Conservation (phyloP, 179 eudicot genomes). For the Dionaea muscipula region DNA sequence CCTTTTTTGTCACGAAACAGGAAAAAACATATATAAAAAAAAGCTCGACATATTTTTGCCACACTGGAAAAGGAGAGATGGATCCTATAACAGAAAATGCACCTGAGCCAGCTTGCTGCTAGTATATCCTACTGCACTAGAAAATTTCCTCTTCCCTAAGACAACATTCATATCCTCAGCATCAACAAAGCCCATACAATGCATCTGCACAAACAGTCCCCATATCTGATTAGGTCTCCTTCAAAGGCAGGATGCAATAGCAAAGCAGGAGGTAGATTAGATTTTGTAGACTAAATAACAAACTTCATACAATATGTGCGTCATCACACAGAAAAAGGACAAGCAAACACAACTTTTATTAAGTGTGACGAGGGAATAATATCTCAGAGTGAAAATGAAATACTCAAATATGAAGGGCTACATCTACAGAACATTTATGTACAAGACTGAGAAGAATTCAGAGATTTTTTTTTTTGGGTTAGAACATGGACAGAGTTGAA, state of each 20-base stretch:
- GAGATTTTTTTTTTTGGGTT: too few species aligned
- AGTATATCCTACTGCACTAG: slow-evolving; percentile 75
- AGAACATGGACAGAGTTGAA: too few species aligned
- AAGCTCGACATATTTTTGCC: too few species aligned
- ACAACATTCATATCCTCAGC: slow-evolving; percentile 82
- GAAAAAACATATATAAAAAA: too few species aligned
- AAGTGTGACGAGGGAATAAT: not conserved
- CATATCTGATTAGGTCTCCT: not conserved
- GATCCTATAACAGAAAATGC: not conserved
- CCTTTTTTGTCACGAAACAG: too few species aligned
- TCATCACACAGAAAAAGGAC: not conserved
- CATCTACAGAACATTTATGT: too few species aligned
- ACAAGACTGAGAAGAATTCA: too few species aligned
- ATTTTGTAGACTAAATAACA: not conserved
- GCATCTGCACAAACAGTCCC: slow-evolving; percentile 46
- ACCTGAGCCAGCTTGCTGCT: slow-evolving; percentile 96
- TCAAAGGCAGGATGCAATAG: not conserved
- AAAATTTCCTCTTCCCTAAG: slow-evolving; percentile 60
- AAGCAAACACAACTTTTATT: too few species aligned
- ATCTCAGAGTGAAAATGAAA: not conserved
- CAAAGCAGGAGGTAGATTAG: not conserved
- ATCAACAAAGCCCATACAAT: slow-evolving; percentile 76
- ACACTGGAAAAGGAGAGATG: not conserved
- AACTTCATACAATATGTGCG: too few species aligned
- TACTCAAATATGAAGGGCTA: too few species aligned